phyloP scores from a whole-genome alignment of 306 rosid genomes.

The Vigna angularis region DNA sequence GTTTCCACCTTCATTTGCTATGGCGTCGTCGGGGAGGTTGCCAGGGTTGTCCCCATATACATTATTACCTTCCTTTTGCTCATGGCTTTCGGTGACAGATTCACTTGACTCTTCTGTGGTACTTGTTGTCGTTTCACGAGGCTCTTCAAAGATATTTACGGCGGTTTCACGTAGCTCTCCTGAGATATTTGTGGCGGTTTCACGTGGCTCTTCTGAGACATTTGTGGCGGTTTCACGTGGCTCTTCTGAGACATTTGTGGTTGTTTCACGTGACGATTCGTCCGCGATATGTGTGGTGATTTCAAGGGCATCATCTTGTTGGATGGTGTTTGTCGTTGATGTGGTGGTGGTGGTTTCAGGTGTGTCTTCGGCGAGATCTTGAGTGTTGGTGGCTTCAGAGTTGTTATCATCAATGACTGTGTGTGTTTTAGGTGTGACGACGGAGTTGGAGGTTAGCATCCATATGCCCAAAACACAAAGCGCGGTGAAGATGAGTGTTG shows the following conservation, averaged over 20 bases:
- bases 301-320: background rate
- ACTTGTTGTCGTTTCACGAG: background rate
- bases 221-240: background rate
- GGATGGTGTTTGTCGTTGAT: background rate
- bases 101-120: background rate
- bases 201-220: background rate
- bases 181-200: background rate
- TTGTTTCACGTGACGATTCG: background rate
- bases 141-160: background rate
- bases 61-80: slow-evolving; percentile 32
- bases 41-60: slow-evolving; percentile 76
- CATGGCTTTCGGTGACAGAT: background rate
- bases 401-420: slow-evolving; percentile 18
- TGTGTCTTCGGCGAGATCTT: slow-evolving; percentile 11
- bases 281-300: background rate
- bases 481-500: slow-evolving; percentile 61
- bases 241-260: background rate
- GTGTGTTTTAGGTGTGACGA: slow-evolving; percentile 41
- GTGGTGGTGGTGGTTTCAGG: background rate
- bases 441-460: slow-evolving; percentile 67
- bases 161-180: background rate
- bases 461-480: slow-evolving; percentile 73
- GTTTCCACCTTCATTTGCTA: slow-evolving; percentile 50
- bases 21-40: slow-evolving; percentile 79
- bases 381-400: slow-evolving; percentile 16